A percentile compares a stretch with the other conserved stretches of the same genome.
phyloP scores from a whole-genome alignment of 192 early-diverging fungal genomes.

The Entophlyctis luteolus region DNA sequence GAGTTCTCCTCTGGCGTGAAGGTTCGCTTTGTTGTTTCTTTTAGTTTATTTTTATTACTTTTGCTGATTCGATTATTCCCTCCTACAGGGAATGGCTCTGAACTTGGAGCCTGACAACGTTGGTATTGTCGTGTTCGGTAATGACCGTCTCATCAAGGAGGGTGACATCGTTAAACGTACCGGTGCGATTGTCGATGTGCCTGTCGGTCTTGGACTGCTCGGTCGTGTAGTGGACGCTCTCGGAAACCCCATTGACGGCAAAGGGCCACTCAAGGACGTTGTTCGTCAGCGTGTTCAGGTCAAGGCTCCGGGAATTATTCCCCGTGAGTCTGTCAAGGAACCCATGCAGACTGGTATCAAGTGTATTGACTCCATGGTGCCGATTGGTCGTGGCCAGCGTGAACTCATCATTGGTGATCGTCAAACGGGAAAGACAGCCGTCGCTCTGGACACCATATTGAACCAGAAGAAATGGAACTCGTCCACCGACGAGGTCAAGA shows the following conservation, averaged over 20 bases:
- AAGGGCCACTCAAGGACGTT: slow-evolving; percentile 88
- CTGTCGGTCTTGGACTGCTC: slow-evolving; percentile 88
- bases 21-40: too few species aligned
- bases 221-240: slow-evolving; percentile 99
- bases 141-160: slow-evolving; percentile 99
- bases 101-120: slow-evolving; percentile 99
- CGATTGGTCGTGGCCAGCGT: slow-evolving; percentile 99
- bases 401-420: slow-evolving; percentile 99
- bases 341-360: slow-evolving; percentile 99
- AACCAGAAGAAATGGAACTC: slow-evolving; percentile 99
- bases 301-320: slow-evolving; percentile 99
- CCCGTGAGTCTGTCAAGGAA: slow-evolving; percentile 97
- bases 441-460: slow-evolving; percentile 96
- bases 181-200: slow-evolving; percentile 97
- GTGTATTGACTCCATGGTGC: slow-evolving; percentile 99
- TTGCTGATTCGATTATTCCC: background rate
- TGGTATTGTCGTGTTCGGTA: slow-evolving; percentile 99
- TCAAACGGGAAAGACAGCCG: slow-evolving; percentile 99
- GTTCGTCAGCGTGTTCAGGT: slow-evolving; percentile 91
- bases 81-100: slow-evolving; percentile 89
- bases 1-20: slow-evolving; percentile 99
- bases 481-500: slow-evolving; percentile 91
- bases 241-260: slow-evolving; percentile 99
- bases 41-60: background rate
- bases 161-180: slow-evolving; percentile 99